Evolutionary conservation across 2,329 filamentous ascomycete species (phyloP).

Genomic region (Sphaerulina musiva): DNA sequence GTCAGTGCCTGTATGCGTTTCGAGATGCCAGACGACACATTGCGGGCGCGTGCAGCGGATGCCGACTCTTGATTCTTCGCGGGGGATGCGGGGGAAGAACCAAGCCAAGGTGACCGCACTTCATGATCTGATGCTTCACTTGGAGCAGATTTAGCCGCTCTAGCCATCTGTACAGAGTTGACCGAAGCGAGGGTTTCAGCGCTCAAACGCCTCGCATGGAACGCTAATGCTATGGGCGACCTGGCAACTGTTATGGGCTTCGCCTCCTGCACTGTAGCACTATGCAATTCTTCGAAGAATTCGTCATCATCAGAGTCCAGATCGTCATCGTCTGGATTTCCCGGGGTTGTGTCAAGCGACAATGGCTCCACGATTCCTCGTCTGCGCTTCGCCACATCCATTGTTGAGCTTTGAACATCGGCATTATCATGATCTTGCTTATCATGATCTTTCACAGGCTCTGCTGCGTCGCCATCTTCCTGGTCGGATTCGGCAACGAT

Average conservation of each 20-base stretch:
- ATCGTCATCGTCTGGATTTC: constrained; percentile 36
- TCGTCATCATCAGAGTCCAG: constrained; percentile 61
- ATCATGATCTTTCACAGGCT: not conserved
- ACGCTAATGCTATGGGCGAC: constrained; percentile 52
- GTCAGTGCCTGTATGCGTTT: constrained; percentile 91
- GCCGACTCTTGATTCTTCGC: constrained; percentile 31
- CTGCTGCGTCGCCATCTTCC: not conserved
- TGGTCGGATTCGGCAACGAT: not conserved
- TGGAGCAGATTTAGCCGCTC: constrained; percentile 13
- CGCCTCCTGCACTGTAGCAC: constrained; percentile 76
- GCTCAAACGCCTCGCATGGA: constrained; percentile 31
- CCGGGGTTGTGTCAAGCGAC: constrained; percentile 33
- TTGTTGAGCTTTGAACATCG: constrained; percentile 9
- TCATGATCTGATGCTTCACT: constrained; percentile 5
- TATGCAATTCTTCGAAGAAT: constrained; percentile 69
- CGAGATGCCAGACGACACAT: constrained; percentile 83
- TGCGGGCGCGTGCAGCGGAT: constrained; percentile 51
- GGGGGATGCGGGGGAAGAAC: constrained; percentile 2
- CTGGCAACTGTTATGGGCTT: constrained; percentile 72
- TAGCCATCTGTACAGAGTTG: constrained; percentile 23
- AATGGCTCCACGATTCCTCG: constrained; percentile 38
- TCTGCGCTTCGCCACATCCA: constrained; percentile 35
- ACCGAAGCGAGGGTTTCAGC: constrained; percentile 21
- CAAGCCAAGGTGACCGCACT: not conserved
- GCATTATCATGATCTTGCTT: not conserved